Evolutionary conservation across 2,329 filamentous ascomycete genomes (phyloP).

Genomic region (Monosporascus sp.): DNA sequence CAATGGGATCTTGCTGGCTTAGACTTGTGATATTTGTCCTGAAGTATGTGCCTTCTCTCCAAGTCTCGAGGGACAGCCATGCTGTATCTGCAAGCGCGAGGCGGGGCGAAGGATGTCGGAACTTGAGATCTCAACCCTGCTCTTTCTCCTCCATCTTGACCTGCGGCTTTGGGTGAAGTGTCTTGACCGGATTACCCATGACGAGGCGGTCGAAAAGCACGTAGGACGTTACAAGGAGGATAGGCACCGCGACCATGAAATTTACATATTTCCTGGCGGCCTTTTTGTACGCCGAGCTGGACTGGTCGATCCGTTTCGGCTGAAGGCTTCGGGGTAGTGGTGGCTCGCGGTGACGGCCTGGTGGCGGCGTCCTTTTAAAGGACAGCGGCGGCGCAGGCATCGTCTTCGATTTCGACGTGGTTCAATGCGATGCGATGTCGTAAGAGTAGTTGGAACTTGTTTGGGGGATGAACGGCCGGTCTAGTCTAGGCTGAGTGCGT

Average conservation of each 20-base stretch:
- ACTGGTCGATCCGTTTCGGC: slow-evolving; percentile 21
- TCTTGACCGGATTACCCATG: slow-evolving; percentile 17
- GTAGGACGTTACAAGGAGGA: slow-evolving; percentile 50
- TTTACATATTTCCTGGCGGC: slow-evolving; percentile 40
- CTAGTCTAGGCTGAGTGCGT: too few relatives aligned
- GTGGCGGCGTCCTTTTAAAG: background rate
- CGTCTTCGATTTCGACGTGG: background rate
- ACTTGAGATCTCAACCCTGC: slow-evolving; percentile 1
- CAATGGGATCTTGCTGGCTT: too few relatives aligned
- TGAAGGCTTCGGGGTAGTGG: background rate
- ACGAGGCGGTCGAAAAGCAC: slow-evolving; percentile 40
- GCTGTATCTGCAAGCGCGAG: too few relatives aligned
- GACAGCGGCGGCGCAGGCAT: background rate
- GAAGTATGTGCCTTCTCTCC: too few relatives aligned
- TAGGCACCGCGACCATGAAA: slow-evolving; percentile 46
- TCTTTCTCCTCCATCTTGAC: background rate
- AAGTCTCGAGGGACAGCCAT: too few relatives aligned
- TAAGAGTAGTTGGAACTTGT: too few relatives aligned
- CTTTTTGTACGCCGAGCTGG: slow-evolving; percentile 30
- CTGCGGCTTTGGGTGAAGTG: slow-evolving; percentile 1
- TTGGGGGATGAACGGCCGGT: too few relatives aligned
- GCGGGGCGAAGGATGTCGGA: too few relatives aligned
- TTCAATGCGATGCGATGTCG: background rate
- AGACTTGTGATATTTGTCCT: too few relatives aligned
- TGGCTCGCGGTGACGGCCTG: background rate